Base-by-base conservation (phyloP, 208 protist species). In the Kentomonas sorsogonicus region DNA sequence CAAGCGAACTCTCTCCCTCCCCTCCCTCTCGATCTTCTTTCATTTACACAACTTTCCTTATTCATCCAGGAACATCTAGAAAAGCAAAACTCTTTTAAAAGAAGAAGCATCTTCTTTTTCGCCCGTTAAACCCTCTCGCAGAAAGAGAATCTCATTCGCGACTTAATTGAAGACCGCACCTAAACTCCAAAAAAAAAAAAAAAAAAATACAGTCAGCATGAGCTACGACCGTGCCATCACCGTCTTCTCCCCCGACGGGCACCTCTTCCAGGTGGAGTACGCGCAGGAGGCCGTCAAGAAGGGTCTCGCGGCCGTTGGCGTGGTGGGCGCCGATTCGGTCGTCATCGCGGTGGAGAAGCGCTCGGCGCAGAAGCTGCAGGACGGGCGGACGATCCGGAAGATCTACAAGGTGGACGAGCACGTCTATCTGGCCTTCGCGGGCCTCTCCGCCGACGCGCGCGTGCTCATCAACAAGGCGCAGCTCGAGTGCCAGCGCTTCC, bases 191-290 rank as follows among this genome's bases (percentile, higher is more conserved):
- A 40, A 15, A 34, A 63, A 54, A 26, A 30, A 73, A 46, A 63
- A 9, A 59, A 53, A 51, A 48, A 53, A 22, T 39, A 39, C 25
- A 40, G n/a, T 26, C 41, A 56, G 3, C 18, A 94, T 94, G 79
- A 95, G 89, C 61, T 99, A 99, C 91, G 98, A 99, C 78, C 90
- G 99, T 57, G 98, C 99, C 25, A 97, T 99, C 58, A 99, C 98
- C 51, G 97, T 99, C 40, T 99, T 99, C 77, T 99, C 97, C 27
- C 99, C 99, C n/a, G 98, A 99, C 92, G 99, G 99, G 22, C 98
- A 99, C 63, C 84, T 99, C 10, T 99, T 99, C 72, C 99, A 99
- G 83, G 98, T 99, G 11, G 98, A 99, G 79, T 99, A 99, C 73
- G 99, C 99, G 25, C 81, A 99, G 60, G 98, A 99, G 73, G 98